A percentile compares a stretch with the other conserved stretches of the same genome.
Evolutionary conservation across 2,329 filamentous ascomycete genomes (phyloP).

Genomic region (Hypoxylon sp.): DNA sequence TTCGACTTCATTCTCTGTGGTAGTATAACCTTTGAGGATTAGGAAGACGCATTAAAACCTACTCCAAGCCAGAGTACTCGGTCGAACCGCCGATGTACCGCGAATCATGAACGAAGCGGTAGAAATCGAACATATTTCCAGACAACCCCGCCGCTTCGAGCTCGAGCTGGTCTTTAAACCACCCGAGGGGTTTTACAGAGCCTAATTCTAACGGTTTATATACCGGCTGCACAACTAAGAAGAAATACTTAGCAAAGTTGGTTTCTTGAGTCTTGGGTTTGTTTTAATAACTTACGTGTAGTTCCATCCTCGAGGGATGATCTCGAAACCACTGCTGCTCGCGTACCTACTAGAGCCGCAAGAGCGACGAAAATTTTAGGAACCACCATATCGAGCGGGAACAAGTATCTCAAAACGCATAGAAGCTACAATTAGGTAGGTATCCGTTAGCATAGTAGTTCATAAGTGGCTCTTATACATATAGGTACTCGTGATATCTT

Average conservation of each 20-base stretch:
- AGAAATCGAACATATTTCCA: slow-evolving; percentile 64
- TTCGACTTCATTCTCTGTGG: neutral
- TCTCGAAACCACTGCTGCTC: slow-evolving; percentile 11
- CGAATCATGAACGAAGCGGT: slow-evolving; percentile 64
- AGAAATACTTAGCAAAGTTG: slow-evolving; percentile 10
- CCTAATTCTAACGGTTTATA: slow-evolving; percentile 43
- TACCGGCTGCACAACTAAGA: slow-evolving; percentile 45
- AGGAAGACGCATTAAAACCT: slow-evolving; percentile 4
- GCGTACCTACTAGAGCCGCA: slow-evolving; percentile 18
- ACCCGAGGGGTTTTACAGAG: slow-evolving; percentile 46
- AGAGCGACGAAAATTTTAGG: slow-evolving; percentile 16
- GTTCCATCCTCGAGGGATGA: slow-evolving; percentile 24
- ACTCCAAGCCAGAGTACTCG: slow-evolving; percentile 66
- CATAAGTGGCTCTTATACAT: slow-evolving; percentile 22
- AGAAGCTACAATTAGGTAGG: neutral
- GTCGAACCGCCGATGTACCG: slow-evolving; percentile 64
- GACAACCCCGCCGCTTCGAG: slow-evolving; percentile 45
- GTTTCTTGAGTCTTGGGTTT: neutral
- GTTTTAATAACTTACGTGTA: slow-evolving; percentile 17
- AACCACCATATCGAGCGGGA: slow-evolving; percentile 17
- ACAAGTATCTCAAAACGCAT: neutral
- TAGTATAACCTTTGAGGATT: neutral
- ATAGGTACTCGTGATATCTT: slow-evolving; percentile 22
- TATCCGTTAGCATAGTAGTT: neutral
- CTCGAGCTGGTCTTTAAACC: slow-evolving; percentile 48